A percentile compares a stretch with the other conserved stretches of the same genome.
Conservation (phyloP, 2,329 filamentous ascomycete species). For the Dendryphion nanum region DNA sequence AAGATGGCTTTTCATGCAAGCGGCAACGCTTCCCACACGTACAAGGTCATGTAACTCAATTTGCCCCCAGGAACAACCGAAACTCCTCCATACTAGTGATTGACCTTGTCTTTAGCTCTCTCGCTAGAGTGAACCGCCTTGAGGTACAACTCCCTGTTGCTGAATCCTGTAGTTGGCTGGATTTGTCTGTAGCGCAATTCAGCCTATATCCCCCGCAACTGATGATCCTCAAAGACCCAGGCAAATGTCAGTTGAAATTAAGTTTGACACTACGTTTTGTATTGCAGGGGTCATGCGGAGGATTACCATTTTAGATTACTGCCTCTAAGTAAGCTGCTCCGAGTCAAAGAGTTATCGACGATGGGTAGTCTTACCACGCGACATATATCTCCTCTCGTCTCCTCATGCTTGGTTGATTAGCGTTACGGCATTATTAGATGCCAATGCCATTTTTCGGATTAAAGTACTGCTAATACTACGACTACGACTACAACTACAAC, state of each 20-base stretch:
- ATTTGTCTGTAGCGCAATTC: slow-evolving; percentile 3
- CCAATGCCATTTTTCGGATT: neutral
- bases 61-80: slow-evolving; percentile 2
- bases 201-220: slow-evolving; percentile 7
- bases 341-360: too few species aligned
- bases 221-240: slow-evolving; percentile 2
- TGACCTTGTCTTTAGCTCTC: neutral
- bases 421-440: neutral
- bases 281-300: neutral
- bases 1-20: neutral
- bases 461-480: slow-evolving; percentile 3
- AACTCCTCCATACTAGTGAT: neutral
- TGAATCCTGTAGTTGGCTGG: slow-evolving; percentile 5
- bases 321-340: too few species aligned
- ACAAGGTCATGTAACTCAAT: neutral
- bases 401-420: slow-evolving; percentile 1
- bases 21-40: neutral
- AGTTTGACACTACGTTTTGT: slow-evolving; percentile 7
- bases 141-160: too few species aligned
- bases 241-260: slow-evolving; percentile 5
- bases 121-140: neutral
- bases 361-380: too few species aligned
- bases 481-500: too few species aligned
- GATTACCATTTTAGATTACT: too few species aligned
- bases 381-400: slow-evolving; percentile 3